Evolutionary conservation across 495 filamentous ascomycete species (phyloP).

Genomic region (Penicillium odoratum): DNA sequence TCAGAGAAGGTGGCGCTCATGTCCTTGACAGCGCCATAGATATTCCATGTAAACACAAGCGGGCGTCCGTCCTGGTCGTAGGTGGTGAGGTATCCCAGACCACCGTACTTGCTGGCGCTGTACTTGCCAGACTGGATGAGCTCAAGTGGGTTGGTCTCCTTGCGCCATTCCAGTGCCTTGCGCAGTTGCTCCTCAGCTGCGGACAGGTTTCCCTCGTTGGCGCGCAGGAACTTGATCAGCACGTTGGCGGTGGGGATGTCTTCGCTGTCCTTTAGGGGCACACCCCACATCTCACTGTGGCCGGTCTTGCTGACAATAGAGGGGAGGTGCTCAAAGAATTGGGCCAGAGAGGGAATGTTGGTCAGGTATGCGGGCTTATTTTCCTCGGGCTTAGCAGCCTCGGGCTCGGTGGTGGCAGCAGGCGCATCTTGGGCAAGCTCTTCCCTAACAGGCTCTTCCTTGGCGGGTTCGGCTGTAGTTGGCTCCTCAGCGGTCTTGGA

Average conservation of each 20-base stretch:
- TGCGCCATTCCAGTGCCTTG: slow-evolving; percentile 79
- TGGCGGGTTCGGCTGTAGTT: slow-evolving; percentile 11
- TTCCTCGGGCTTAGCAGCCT: slow-evolving; percentile 23
- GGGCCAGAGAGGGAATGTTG: slow-evolving; percentile 35
- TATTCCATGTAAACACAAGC: slow-evolving; percentile 71
- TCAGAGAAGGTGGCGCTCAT: slow-evolving; percentile 72
- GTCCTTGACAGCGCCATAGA: slow-evolving; percentile 79
- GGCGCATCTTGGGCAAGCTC: slow-evolving; percentile 14
- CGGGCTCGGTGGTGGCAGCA: slow-evolving; percentile 12
- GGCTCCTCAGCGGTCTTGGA: slow-evolving; percentile 11
- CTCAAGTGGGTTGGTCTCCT: slow-evolving; percentile 54
- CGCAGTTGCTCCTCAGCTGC: slow-evolving; percentile 73
- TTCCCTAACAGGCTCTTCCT: slow-evolving; percentile 1
- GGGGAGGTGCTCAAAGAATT: slow-evolving; percentile 43
- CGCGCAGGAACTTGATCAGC: slow-evolving; percentile 87
- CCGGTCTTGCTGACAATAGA: slow-evolving; percentile 47
- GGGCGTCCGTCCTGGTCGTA: slow-evolving; percentile 47
- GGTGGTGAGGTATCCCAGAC: slow-evolving; percentile 54
- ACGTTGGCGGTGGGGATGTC: slow-evolving; percentile 77
- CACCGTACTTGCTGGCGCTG: slow-evolving; percentile 49
- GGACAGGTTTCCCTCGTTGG: slow-evolving; percentile 72
- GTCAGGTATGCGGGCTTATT: slow-evolving; percentile 35
- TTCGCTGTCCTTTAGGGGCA: slow-evolving; percentile 53
- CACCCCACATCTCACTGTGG: slow-evolving; percentile 78
- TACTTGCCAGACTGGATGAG: slow-evolving; percentile 47